Evolutionary conservation across 805 yeast species (phyloP).

Genomic region (Metschnikowia kunwiensis): DNA sequence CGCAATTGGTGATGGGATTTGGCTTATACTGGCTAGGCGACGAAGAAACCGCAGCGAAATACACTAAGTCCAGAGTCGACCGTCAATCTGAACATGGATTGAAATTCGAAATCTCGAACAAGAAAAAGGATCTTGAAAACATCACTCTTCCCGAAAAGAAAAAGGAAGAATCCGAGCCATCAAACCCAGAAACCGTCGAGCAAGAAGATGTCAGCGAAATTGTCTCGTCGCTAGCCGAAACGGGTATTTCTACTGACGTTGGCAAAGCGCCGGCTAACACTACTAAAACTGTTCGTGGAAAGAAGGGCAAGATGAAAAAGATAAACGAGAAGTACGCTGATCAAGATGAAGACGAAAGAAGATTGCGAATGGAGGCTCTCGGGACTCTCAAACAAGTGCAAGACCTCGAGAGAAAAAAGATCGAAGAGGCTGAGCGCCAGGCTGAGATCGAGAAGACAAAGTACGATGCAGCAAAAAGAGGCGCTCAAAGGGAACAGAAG

Average conservation of each 20-base stretch:
- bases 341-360: slow-evolving; percentile 88
- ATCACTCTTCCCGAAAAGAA: slow-evolving; percentile 4
- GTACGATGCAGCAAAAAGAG: slow-evolving; percentile 32
- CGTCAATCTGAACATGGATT: slow-evolving; percentile 40
- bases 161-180: neutral
- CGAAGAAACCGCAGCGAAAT: slow-evolving; percentile 45
- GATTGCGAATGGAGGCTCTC: slow-evolving; percentile 69
- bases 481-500: slow-evolving; percentile 42
- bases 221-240: neutral
- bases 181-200: neutral
- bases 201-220: neutral
- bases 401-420: slow-evolving; percentile 19
- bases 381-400: slow-evolving; percentile 73
- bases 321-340: slow-evolving; percentile 80
- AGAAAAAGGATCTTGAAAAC: slow-evolving; percentile 37
- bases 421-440: slow-evolving; percentile 18
- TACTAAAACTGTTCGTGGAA: slow-evolving; percentile 63
- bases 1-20: slow-evolving; percentile 87
- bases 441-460: slow-evolving; percentile 25
- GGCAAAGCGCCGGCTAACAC: slow-evolving; percentile 15
- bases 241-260: neutral
- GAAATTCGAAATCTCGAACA: slow-evolving; percentile 32
- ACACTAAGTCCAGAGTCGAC: slow-evolving; percentile 25
- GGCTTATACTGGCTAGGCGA: slow-evolving; percentile 75
- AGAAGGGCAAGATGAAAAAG: slow-evolving; percentile 78